phyloP scores from a whole-genome alignment of 768 basidiomycete genomes.

The Rhodosporidiobolus odoratus region DNA sequence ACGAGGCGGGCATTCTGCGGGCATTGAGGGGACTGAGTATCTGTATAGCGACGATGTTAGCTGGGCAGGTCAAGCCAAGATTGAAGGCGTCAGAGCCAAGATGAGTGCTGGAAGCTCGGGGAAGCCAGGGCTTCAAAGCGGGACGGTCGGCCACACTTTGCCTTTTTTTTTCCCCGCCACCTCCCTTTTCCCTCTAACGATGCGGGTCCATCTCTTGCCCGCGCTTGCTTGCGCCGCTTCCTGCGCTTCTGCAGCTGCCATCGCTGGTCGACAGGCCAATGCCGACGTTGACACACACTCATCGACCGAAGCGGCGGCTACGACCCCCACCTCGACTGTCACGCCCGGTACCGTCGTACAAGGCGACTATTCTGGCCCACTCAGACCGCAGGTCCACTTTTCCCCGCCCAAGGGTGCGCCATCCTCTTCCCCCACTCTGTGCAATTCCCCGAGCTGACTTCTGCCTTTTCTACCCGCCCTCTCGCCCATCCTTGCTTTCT shows the following conservation, averaged over 20 bases:
- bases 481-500: not conserved
- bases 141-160: too few species aligned
- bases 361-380: constrained; percentile 42
- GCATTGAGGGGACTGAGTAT: too few species aligned
- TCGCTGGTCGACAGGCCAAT: not conserved
- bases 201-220: not conserved
- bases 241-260: not conserved
- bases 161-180: too few species aligned
- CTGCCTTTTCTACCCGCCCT: not conserved
- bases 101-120: too few species aligned
- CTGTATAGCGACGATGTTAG: too few species aligned
- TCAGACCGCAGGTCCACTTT: constrained; percentile 43
- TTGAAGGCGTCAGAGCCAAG: too few species aligned
- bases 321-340: constrained; percentile 1
- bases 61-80: too few species aligned
- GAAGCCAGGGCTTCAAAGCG: too few species aligned
- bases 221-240: not conserved
- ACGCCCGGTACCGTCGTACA: constrained; percentile 29
- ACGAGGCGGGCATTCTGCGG: too few species aligned
- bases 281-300: too few species aligned
- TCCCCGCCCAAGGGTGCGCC: constrained; percentile 44
- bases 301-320: not conserved
- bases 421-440: constrained; percentile 41
- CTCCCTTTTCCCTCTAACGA: not conserved
- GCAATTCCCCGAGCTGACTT: not conserved